A percentile compares a stretch with the other conserved stretches of the same genome.
These are phyloP conservation scores for Neolentinus lepideus DNA, from an alignment of 1,284 basidiomycete species.

Conservation along the genomic window DNA sequence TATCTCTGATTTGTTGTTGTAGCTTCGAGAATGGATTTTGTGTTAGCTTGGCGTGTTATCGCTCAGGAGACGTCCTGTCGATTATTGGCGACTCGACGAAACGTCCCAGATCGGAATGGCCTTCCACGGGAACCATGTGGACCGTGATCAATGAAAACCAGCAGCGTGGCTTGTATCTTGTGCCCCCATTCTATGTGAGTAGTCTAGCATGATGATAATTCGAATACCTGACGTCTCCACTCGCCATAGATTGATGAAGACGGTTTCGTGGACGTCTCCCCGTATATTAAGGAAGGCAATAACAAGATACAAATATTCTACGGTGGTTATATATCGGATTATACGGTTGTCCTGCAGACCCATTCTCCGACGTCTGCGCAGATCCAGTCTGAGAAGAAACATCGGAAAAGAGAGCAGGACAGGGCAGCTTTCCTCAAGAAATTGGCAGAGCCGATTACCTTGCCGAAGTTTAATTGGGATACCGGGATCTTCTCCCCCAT, in stretches of 20 bases:
- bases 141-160: neutral
- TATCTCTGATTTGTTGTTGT: neutral
- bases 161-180: neutral
- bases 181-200: neutral
- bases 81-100: neutral
- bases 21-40: neutral
- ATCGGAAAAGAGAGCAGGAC: conserved; percentile 1
- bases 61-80: neutral
- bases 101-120: neutral
- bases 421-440: conserved; percentile 1
- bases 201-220: neutral
- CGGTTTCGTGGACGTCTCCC: conserved; percentile 7
- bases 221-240: neutral
- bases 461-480: neutral
- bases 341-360: conserved; percentile 7
- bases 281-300: conserved; percentile 2
- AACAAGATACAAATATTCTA: conserved; percentile 5
- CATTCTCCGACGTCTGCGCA: conserved; percentile 10
- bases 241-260: conserved; percentile 6
- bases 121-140: neutral
- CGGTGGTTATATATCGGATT: conserved; percentile 5
- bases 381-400: conserved; percentile 2
- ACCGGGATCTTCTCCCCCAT: neutral
- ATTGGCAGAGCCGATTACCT: conserved; percentile 3
- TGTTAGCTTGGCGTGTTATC: neutral